These are phyloP conservation scores for Schizophyllum commune DNA, from an alignment of 1,284 basidiomycete genomes.

Conservation along the genomic window DNA sequence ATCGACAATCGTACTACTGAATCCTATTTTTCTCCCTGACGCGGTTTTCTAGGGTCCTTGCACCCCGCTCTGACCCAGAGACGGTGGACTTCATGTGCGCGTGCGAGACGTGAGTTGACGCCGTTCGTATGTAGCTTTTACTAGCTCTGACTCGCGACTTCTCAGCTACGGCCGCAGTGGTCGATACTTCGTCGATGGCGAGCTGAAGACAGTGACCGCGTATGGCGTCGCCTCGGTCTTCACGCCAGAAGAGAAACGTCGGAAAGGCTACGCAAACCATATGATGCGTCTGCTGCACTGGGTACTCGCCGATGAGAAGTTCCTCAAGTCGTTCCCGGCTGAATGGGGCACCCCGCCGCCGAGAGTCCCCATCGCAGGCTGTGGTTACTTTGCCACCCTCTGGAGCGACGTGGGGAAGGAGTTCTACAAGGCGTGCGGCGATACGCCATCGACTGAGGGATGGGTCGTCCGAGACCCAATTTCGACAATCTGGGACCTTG, in stretches of 20 bases:
- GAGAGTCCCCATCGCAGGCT: conserved; percentile 18
- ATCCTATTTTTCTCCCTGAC: background rate
- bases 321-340: conserved; percentile 24
- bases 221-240: conserved; percentile 46
- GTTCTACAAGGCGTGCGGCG: conserved; percentile 45
- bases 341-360: conserved; percentile 28
- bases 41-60: conserved; percentile 32
- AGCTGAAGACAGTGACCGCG: conserved; percentile 21
- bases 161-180: conserved; percentile 5
- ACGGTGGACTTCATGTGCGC: conserved; percentile 33
- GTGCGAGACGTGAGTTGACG: conserved; percentile 31
- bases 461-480: conserved; percentile 37
- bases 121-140: conserved; percentile 10
- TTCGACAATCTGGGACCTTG: conserved; percentile 38
- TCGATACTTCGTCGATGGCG: background rate
- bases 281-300: conserved; percentile 50
- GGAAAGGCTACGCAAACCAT: conserved; percentile 40
- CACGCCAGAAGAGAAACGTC: conserved; percentile 34
- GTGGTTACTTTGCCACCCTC: conserved; percentile 41
- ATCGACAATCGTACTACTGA: background rate
- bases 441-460: conserved; percentile 28
- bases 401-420: conserved; percentile 55
- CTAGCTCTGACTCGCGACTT: conserved; percentile 11
- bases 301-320: conserved; percentile 28
- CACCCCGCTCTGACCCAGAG: conserved; percentile 28